phyloP scores from a whole-genome alignment of 305 asterid species.

The Plantago lanceolata region DNA sequence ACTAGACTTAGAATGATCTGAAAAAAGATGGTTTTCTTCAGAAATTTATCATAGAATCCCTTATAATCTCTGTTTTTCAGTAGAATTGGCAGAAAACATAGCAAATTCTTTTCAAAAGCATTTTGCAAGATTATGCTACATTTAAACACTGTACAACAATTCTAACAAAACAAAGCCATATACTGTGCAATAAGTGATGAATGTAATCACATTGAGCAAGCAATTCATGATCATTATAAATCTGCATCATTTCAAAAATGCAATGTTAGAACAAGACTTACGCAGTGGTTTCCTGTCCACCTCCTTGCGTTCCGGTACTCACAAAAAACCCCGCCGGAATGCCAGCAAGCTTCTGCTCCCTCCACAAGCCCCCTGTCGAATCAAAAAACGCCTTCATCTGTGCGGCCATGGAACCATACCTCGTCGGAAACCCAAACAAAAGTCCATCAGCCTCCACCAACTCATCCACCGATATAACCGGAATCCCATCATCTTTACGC shows the following conservation, averaged over 20 bases:
- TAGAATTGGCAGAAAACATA: background rate
- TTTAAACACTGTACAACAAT: no score
- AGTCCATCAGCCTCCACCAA: slow-evolving; percentile 55
- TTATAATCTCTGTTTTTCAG: background rate
- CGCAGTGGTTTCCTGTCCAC: slow-evolving; percentile 77
- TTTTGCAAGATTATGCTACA: no score
- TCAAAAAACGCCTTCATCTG: slow-evolving; percentile 65
- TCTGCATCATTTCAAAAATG: background rate
- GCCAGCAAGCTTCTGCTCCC: slow-evolving; percentile 58
- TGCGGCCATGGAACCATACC: slow-evolving; percentile 61
- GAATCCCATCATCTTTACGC: slow-evolving; percentile 32
- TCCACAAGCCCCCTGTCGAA: slow-evolving; percentile 51
- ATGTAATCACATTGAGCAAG: background rate
- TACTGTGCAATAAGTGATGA: background rate
- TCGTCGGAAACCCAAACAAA: slow-evolving; percentile 60
- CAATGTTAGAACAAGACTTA: slow-evolving; percentile 24
- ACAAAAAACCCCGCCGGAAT: slow-evolving; percentile 61
- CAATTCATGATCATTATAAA: background rate
- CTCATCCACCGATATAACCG: slow-evolving; percentile 40
- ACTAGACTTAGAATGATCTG: background rate
- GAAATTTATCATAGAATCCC: no score
- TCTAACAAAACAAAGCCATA: no score
- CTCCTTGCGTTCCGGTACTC: slow-evolving; percentile 65
- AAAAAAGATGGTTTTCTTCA: background rate
- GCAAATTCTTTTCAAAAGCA: background rate